phyloP scores from a whole-genome alignment of 2,329 filamentous ascomycete genomes.

The Penicillium sclerotigenum region DNA sequence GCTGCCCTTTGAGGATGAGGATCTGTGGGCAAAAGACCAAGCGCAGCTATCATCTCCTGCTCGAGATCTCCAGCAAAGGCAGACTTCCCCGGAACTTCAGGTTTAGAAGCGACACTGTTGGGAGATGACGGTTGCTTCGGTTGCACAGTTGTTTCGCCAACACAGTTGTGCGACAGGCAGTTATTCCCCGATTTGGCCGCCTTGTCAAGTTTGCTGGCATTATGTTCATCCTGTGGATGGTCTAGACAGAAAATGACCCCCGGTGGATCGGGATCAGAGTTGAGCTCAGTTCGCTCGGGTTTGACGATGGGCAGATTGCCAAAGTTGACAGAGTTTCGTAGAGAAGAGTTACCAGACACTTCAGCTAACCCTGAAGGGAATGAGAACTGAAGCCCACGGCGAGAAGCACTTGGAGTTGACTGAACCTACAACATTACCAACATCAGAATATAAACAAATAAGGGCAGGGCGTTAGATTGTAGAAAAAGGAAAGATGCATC shows the following conservation, averaged over 20 bases:
- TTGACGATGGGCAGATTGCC: conserved; percentile 26
- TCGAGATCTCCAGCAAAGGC: conserved; percentile 15
- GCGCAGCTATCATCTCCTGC: conserved; percentile 22
- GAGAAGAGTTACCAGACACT: conserved; percentile 13
- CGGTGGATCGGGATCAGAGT: conserved; percentile 2
- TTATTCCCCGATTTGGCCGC: conserved; percentile 6
- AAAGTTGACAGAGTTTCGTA: conserved; percentile 24
- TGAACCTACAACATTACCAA: conserved; percentile 35
- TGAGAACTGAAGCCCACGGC: conserved; percentile 24
- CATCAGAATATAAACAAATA: conserved; percentile 28
- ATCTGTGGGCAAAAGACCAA: conserved; percentile 22
- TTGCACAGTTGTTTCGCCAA: not conserved
- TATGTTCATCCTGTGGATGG: conserved; percentile 5
- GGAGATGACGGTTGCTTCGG: not conserved
- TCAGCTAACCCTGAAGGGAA: conserved; percentile 15
- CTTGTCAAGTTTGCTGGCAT: conserved; percentile 6
- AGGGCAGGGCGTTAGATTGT: conserved; percentile 5
- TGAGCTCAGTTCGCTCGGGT: conserved; percentile 8
- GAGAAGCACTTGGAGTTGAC: conserved; percentile 25
- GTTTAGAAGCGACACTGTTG: not conserved
- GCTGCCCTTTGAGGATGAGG: not conserved
- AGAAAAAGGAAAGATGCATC: conserved; percentile 19
- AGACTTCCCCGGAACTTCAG: not conserved
- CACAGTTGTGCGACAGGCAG: not conserved
- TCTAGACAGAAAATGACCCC: conserved; percentile 1